Conservation (phyloP, 1,284 basidiomycete genomes). For the Singerocomus inundabilis region DNA sequence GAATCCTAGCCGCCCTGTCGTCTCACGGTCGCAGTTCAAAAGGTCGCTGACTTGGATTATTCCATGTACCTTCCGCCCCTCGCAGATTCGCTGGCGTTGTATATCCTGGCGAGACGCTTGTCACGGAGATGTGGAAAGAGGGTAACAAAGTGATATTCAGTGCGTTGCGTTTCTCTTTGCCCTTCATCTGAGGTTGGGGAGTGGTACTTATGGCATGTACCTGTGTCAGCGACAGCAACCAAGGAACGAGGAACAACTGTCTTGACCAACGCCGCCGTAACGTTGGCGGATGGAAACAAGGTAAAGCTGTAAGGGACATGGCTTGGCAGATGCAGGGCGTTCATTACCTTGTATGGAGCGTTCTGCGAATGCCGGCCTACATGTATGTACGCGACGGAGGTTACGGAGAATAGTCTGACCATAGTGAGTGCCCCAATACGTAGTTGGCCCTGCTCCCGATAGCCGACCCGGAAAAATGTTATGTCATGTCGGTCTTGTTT, state of each 20-base stretch:
- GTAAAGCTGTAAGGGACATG: conserved; percentile 54
- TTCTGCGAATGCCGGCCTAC: no score
- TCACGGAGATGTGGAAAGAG: conserved; percentile 98
- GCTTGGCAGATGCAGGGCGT: no score
- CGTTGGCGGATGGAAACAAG: conserved; percentile 52
- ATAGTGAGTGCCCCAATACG: no score
- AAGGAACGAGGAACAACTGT: conserved; percentile 75
- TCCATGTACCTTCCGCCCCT: background rate
- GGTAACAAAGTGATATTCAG: conserved; percentile 89
- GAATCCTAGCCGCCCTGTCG: no score
- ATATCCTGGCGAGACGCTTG: conserved; percentile 92
- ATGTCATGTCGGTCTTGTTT: no score
- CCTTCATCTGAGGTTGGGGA: no score
- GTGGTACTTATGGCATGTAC: conserved; percentile 1
- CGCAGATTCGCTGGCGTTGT: conserved; percentile 84
- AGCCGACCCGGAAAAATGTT: no score
- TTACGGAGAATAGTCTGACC: no score
- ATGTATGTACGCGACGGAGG: no score
- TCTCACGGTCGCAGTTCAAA: background rate
- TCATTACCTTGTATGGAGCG: no score
- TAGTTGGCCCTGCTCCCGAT: no score
- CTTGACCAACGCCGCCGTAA: conserved; percentile 74
- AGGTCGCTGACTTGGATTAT: conserved; percentile 4
- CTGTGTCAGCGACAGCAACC: conserved; percentile 61
- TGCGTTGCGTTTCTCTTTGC: conserved; percentile 40